Evolutionary conservation across 1,284 basidiomycete species (phyloP), one percentile per base, ranked within the genome.

Genomic region (Malassezia restricta): DNA sequence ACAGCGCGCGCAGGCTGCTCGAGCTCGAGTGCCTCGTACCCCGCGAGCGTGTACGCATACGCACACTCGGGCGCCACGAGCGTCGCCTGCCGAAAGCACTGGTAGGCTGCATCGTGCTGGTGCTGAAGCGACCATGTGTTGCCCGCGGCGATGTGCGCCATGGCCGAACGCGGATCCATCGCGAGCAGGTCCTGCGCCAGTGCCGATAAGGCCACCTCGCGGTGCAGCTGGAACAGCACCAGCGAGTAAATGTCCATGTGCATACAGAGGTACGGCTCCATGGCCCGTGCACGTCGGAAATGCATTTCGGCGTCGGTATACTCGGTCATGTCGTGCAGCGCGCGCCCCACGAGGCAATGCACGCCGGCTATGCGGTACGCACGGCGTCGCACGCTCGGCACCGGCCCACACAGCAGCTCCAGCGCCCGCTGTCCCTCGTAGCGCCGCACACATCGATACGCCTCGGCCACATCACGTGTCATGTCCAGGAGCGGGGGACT

Each of bases 181-280:
- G 59, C 48, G 9, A 54, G 33, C 38, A 71, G 53, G 17, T 64
- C 61, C 52, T 68, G 66, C 4, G 66, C 68, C 5, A 73, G 58
- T 1, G 59, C 58, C 12, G 66, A 63, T 3, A 73, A 61, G 38
- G 55, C 57, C 33, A 66, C 66, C 40, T 73, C 68, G 50, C 70
- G 63, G n/a, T 68, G 63, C 29, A 73, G 61, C 44, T 73, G 70
- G 53, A 65, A 73, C 27, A 71, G 66, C n/a, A 66, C 63, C 12
- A 69, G 59, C 11, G 65, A 66, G 51, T 56, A 71, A 42, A 71
- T 59, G 54, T 71, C 68, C 67, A 70, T 70, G 52, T 65, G 64
- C 14, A 56, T 40, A 3, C 58, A 47, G 9, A 61, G 42, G 51
- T 37, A 59, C 3, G 68, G 68, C 38, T 65, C 62, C 14, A 51